These are phyloP conservation scores for Aspergillus sp. DNA, from an alignment of 2,329 filamentous ascomycete genomes.

Conservation along the genomic window DNA sequence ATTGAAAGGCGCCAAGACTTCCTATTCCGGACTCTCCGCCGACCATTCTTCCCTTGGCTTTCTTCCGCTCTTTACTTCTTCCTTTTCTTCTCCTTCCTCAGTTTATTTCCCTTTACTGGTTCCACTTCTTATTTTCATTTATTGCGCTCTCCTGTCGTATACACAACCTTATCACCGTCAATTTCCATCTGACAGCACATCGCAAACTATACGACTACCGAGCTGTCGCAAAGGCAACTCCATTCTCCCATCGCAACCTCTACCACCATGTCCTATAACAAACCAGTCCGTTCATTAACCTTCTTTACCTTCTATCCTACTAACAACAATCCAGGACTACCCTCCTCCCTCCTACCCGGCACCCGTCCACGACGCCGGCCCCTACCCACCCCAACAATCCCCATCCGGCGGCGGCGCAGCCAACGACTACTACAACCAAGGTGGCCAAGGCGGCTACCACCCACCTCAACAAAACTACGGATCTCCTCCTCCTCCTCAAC, in stretches of 20 bases:
- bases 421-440: slow-evolving; percentile 29
- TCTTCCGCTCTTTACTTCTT: not conserved
- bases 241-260: slow-evolving; percentile 5
- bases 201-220: too few species aligned
- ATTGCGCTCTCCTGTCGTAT: too few species aligned
- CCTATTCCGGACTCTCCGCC: not conserved
- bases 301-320: not conserved
- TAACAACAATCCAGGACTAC: slow-evolving; percentile 17
- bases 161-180: too few species aligned
- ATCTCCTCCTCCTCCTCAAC: slow-evolving; percentile 21
- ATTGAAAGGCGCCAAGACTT: not conserved
- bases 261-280: slow-evolving; percentile 25
- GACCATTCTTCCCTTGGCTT: not conserved
- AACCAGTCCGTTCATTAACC: slow-evolving; percentile 20
- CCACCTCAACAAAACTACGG: slow-evolving; percentile 22
- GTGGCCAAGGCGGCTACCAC: slow-evolving; percentile 15
- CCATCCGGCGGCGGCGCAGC: slow-evolving; percentile 18
- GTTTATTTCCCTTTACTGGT: not conserved
- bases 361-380: slow-evolving; percentile 26
- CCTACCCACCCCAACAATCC: slow-evolving; percentile 17
- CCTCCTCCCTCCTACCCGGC: slow-evolving; percentile 34
- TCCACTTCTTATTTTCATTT: not conserved
- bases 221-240: not conserved
- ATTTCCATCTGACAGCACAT: too few species aligned
- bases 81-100: not conserved